Evolutionary conservation across 768 basidiomycete species (phyloP).

Genomic region (Filobasidium floriforme): DNA sequence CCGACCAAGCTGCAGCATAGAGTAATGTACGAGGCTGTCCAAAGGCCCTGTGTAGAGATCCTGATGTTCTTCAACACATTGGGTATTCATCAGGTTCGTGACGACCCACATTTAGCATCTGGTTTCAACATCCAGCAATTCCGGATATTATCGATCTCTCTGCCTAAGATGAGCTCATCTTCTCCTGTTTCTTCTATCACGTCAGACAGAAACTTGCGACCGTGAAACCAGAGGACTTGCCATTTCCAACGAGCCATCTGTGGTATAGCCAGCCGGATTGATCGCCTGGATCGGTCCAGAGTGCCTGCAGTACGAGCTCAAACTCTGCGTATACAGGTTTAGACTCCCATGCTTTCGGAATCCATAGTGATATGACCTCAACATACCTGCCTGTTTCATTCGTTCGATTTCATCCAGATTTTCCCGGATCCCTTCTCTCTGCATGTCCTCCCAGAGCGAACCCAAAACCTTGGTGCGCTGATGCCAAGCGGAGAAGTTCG

Average conservation of each 20-base stretch:
- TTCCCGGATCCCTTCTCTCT: constrained; percentile 46
- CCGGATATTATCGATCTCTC: constrained; percentile 75
- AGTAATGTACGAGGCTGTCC: constrained; percentile 79
- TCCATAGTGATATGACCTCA: background rate
- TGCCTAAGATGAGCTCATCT: constrained; percentile 54
- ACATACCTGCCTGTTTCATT: constrained; percentile 64
- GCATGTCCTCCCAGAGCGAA: constrained; percentile 55
- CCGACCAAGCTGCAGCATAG: background rate
- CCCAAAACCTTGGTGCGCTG: constrained; percentile 76
- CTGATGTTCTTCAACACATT: background rate
- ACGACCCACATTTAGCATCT: constrained; percentile 74
- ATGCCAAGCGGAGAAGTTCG: constrained; percentile 99
- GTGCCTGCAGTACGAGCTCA: constrained; percentile 80
- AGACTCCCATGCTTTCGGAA: background rate
- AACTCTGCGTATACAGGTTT: constrained; percentile 58
- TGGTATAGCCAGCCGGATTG: constrained; percentile 99
- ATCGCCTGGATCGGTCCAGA: constrained; percentile 93
- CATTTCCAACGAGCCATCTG: constrained; percentile 83
- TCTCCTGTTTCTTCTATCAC: constrained; percentile 50
- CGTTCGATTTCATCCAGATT: constrained; percentile 30
- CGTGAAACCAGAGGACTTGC: constrained; percentile 45
- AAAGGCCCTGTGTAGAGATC: constrained; percentile 66
- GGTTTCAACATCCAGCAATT: constrained; percentile 80
- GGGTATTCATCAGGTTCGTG: background rate
- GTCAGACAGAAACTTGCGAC: background rate